phyloP scores from a whole-genome alignment of 106 monocot genomes.

The Dioscorea alata region DNA sequence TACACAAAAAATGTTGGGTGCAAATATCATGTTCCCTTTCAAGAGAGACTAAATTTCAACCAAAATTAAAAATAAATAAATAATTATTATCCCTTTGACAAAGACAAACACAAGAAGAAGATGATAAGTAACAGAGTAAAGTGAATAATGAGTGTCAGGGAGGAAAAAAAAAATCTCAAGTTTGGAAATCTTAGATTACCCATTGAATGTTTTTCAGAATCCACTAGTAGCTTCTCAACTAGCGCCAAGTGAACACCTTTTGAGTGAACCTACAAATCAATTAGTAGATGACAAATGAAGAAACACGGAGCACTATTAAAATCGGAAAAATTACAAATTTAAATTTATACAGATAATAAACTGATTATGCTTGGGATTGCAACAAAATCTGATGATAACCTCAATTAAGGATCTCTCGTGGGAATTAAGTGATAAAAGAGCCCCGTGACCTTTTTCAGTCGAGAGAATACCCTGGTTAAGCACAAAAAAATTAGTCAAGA shows the following conservation, averaged over 20 bases:
- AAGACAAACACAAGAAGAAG: no score
- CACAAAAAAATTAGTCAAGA: not conserved
- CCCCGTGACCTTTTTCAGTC: conserved; percentile 69
- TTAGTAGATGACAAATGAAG: not conserved
- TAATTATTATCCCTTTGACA: no score
- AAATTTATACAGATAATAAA: not conserved
- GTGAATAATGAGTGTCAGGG: no score
- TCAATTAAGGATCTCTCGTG: conserved; percentile 66
- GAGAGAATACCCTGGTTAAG: conserved; percentile 83
- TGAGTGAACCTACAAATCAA: conserved; percentile 61
- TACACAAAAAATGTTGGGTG: no score
- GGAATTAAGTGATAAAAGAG: conserved; percentile 39
- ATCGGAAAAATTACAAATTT: not conserved
- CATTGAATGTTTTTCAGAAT: conserved; percentile 25
- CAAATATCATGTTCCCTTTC: no score
- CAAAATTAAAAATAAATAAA: no score
- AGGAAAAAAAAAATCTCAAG: conserved; percentile 7
- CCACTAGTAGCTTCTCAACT: conserved; percentile 54
- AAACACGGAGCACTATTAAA: not conserved
- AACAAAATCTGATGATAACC: conserved; percentile 27
- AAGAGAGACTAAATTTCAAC: no score
- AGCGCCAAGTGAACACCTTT: conserved; percentile 65
- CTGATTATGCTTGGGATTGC: not conserved
- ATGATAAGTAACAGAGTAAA: no score
- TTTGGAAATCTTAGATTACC: conserved; percentile 24